Percentiles rank a stretch among this genome's conserved stretches.
phyloP scores from a whole-genome alignment of 257 asterid species.

The Misopates orontium region DNA sequence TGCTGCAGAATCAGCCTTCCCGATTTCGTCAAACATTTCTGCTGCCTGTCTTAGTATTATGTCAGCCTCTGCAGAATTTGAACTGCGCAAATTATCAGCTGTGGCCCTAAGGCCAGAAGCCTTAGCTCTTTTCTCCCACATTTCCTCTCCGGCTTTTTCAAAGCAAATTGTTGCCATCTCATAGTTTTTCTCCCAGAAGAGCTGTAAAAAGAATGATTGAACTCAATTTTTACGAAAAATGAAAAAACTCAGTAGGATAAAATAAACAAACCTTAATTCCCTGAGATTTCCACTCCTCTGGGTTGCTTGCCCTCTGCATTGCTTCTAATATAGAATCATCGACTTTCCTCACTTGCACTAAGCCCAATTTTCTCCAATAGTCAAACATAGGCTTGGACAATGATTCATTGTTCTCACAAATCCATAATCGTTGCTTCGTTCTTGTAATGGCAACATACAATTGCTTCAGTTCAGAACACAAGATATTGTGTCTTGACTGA shows the following conservation, averaged over 20 bases:
- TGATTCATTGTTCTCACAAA: conserved; percentile 55
- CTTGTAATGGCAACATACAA: conserved; percentile 70
- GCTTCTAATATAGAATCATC: conserved; percentile 58
- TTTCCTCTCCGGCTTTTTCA: conserved; percentile 59
- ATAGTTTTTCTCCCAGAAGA: conserved; percentile 61
- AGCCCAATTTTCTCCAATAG: conserved; percentile 56
- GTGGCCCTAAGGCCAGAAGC: conserved; percentile 57
- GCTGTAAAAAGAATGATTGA: conserved; percentile 31
- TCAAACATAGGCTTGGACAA: conserved; percentile 58
- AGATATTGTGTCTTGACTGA: conserved; percentile 46
- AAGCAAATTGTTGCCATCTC: conserved; percentile 74
- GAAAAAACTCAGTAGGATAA: neutral
- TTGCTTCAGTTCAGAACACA: conserved; percentile 71
- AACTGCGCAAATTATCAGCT: conserved; percentile 40
- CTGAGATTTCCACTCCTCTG: conserved; percentile 64
- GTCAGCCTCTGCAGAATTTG: conserved; percentile 41
- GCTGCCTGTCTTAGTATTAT: conserved; percentile 64
- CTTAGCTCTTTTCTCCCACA: conserved; percentile 58
- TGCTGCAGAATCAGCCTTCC: conserved; percentile 54
- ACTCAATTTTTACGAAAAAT: neutral
- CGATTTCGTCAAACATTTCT: conserved; percentile 57
- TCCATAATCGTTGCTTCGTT: conserved; percentile 74
- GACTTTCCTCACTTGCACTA: conserved; percentile 50
- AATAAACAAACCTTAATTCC: conserved; percentile 55
- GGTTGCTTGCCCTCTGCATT: conserved; percentile 67